Evolutionary conservation across 202 grass and related monocot species (phyloP).

Genomic region (Cymbopogon flexuosus): DNA sequence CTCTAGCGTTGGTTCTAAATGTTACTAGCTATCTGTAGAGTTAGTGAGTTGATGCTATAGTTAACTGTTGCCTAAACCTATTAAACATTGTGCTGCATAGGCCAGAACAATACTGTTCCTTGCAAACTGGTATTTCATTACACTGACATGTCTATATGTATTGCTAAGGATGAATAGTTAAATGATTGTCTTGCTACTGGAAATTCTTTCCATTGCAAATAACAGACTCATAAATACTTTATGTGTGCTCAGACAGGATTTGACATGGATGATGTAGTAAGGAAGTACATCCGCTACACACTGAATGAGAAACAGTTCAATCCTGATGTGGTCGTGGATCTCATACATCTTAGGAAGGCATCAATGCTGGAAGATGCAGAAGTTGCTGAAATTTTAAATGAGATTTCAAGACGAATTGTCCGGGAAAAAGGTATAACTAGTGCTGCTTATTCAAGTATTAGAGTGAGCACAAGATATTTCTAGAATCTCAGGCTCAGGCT

Average conservation of each 20-base stretch:
- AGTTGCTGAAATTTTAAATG: constrained; percentile 86
- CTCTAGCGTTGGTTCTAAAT: constrained; percentile 1
- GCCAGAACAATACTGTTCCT: constrained; percentile 10
- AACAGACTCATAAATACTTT: neutral
- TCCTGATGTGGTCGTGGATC: constrained; percentile 55
- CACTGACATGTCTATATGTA: neutral
- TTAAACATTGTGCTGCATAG: neutral
- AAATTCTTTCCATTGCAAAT: neutral
- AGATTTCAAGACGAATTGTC: constrained; percentile 86
- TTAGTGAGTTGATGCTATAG: neutral
- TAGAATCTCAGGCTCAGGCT: neutral
- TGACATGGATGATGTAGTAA: constrained; percentile 83
- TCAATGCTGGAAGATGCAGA: constrained; percentile 70
- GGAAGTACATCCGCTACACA: constrained; percentile 91
- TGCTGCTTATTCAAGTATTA: constrained; percentile 10
- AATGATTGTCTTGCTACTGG: neutral
- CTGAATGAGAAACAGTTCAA: constrained; percentile 87
- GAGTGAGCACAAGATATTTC: neutral
- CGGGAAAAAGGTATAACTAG: constrained; percentile 64
- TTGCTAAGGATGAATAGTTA: neutral
- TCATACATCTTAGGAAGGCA: constrained; percentile 90
- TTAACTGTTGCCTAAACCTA: neutral
- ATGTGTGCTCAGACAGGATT: constrained; percentile 78
- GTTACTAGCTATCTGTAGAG: neutral
- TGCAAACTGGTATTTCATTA: constrained; percentile 21